phyloP scores from a whole-genome alignment of 2,329 filamentous ascomycete species.

The Cercospora sp. region DNA sequence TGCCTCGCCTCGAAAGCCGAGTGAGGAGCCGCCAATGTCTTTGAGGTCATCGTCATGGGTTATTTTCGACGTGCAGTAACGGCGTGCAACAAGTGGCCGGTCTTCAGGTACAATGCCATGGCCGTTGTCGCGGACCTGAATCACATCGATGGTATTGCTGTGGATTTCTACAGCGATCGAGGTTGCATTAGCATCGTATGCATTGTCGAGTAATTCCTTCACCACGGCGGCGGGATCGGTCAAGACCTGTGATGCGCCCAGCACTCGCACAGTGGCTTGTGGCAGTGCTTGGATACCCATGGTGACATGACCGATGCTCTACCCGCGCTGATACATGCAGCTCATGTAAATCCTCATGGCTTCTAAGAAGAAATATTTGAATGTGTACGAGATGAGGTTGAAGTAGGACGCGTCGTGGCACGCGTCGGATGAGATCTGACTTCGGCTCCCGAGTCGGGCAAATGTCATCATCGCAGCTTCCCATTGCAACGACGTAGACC shows the following conservation, averaged over 20 bases:
- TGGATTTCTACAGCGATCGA: constrained; percentile 66
- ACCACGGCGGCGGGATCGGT: constrained; percentile 62
- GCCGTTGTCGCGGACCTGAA: constrained; percentile 75
- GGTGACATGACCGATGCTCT: background rate
- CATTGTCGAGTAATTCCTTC: constrained; percentile 78
- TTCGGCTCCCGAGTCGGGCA: background rate
- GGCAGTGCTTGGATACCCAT: constrained; percentile 49
- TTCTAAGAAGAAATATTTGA: background rate
- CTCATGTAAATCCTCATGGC: background rate
- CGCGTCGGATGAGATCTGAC: background rate
- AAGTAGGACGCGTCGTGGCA: background rate
- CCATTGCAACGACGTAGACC: background rate
- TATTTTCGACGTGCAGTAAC: constrained; percentile 75
- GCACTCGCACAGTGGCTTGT: constrained; percentile 50
- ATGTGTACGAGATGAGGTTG: background rate
- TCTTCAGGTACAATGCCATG: constrained; percentile 66
- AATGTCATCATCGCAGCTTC: constrained; percentile 6
- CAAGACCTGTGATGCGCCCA: constrained; percentile 64
- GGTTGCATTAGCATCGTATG: constrained; percentile 70
- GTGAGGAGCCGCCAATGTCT: constrained; percentile 56
- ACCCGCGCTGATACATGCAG: background rate
- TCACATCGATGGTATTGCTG: constrained; percentile 65
- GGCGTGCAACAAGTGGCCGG: constrained; percentile 61
- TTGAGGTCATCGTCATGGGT: constrained; percentile 62
- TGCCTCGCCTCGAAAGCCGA: constrained; percentile 78